A percentile compares a stretch with the other conserved stretches of the same genome.
These are phyloP conservation scores for Crithidia fasciculata DNA, from an alignment of 208 protist genomes.

Conservation along the genomic window DNA sequence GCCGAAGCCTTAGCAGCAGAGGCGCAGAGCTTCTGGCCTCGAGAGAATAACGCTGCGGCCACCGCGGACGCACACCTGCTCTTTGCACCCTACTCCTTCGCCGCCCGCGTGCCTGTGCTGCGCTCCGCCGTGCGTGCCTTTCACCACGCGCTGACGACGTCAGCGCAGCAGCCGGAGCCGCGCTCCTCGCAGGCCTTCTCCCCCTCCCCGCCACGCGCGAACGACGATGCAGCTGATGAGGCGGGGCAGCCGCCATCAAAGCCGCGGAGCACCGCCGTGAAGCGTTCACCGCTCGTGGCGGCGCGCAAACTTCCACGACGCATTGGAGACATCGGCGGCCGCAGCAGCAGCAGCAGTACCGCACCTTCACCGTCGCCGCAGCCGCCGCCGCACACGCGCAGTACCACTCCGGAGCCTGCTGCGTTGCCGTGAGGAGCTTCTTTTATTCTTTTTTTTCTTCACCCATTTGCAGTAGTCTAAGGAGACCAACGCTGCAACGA, in stretches of 20 bases:
- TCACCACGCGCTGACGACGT: not conserved
- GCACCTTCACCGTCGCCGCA: not conserved
- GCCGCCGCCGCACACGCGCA: not conserved
- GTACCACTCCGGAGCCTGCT: not conserved
- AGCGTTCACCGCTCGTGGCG: conserved; percentile 13
- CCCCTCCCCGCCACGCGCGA: too few species aligned
- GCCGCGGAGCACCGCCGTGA: not conserved
- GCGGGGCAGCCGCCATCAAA: not conserved
- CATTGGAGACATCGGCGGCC: not conserved
- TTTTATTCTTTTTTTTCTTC: too few species aligned
- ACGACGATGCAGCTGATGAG: not conserved
- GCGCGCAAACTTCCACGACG: conserved; percentile 7
- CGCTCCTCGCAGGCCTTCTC: too few species aligned
- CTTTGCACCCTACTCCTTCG: conserved; percentile 29
- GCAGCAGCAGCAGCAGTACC: too few species aligned
- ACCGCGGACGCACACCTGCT: not conserved
- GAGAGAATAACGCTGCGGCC: not conserved
- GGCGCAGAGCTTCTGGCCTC: conserved; percentile 4
- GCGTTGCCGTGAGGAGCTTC: too few species aligned
- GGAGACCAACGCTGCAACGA: too few species aligned
- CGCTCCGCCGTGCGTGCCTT: conserved; percentile 6
- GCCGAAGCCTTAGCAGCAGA: conserved; percentile 8
- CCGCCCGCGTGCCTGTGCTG: not conserved
- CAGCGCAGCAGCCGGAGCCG: too few species aligned
- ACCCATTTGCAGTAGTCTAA: too few species aligned